phyloP scores from a whole-genome alignment of 2,329 filamentous ascomycete species.

The Coniochaeta sp. region DNA sequence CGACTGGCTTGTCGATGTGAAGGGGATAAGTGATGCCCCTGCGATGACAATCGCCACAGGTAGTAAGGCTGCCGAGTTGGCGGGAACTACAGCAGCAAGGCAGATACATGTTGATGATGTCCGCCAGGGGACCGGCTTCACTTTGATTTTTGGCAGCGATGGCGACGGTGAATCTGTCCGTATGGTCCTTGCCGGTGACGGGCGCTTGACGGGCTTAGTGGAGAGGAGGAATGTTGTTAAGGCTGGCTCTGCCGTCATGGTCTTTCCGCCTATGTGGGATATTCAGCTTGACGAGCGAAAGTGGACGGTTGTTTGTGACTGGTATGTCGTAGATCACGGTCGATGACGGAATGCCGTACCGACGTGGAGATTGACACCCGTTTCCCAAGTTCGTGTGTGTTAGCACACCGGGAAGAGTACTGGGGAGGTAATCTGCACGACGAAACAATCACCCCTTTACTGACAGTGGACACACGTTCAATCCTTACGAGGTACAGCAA shows the following conservation, averaged over 20 bases:
- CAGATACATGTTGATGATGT: not conserved
- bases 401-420: too few species aligned
- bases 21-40: constrained; percentile 13
- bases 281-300: constrained; percentile 20
- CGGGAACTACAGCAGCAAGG: not conserved
- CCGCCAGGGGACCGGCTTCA: not conserved
- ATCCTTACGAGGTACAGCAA: too few species aligned
- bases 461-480: too few species aligned
- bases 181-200: constrained; percentile 16
- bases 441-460: too few species aligned
- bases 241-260: constrained; percentile 18
- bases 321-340: constrained; percentile 15
- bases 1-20: constrained; percentile 36
- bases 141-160: not conserved
- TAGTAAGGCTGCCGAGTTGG: not conserved
- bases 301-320: constrained; percentile 29
- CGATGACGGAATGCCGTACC: not conserved
- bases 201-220: constrained; percentile 17
- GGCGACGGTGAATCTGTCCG: not conserved
- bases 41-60: not conserved
- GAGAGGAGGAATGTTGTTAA: constrained; percentile 15
- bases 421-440: too few species aligned
- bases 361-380: too few species aligned
- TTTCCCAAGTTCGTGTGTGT: too few species aligned
- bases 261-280: constrained; percentile 29